phyloP scores from a whole-genome alignment of 1,284 basidiomycete genomes.

The Papiliotrema terrestris region DNA sequence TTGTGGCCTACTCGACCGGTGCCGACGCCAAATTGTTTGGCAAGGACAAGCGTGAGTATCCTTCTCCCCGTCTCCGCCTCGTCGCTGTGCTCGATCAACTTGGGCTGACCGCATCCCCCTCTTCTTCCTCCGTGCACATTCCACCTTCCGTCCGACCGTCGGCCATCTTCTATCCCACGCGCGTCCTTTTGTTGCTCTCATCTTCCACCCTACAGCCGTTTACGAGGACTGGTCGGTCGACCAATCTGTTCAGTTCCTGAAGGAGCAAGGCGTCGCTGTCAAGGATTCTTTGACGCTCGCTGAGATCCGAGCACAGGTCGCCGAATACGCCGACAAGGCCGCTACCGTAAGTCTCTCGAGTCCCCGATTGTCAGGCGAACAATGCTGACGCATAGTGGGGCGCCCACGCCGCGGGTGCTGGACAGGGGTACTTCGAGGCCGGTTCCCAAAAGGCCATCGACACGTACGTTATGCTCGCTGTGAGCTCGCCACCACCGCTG shows the following conservation, averaged over 20 bases:
- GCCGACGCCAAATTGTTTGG: conserved; percentile 43
- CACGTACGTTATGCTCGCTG: conserved; percentile 29
- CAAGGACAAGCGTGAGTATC: conserved; percentile 40
- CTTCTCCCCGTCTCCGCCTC: no score
- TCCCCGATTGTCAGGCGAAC: not conserved
- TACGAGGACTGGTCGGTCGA: conserved; percentile 63
- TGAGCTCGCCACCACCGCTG: conserved; percentile 2
- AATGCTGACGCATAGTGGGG: conserved; percentile 51
- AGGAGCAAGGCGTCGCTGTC: conserved; percentile 63
- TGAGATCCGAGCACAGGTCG: conserved; percentile 53
- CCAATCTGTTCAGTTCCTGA: conserved; percentile 67
- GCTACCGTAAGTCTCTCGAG: conserved; percentile 39
- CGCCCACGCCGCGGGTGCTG: conserved; percentile 59
- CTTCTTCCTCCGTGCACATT: conserved; percentile 2
- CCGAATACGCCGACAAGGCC: conserved; percentile 54
- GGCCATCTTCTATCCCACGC: not conserved
- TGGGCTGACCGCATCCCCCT: not conserved
- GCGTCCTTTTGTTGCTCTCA: not conserved
- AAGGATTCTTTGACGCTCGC: conserved; percentile 52
- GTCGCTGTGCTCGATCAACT: no score
- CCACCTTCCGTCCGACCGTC: not conserved
- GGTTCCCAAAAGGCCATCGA: conserved; percentile 50
- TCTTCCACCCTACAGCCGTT: conserved; percentile 41
- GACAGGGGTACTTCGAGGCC: conserved; percentile 64
- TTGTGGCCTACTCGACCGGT: conserved; percentile 25